Evolutionary conservation across 2,329 filamentous ascomycete genomes (phyloP), one percentile per base, ranked within the genome.

Genomic region (Aquanectria penicillioides): DNA sequence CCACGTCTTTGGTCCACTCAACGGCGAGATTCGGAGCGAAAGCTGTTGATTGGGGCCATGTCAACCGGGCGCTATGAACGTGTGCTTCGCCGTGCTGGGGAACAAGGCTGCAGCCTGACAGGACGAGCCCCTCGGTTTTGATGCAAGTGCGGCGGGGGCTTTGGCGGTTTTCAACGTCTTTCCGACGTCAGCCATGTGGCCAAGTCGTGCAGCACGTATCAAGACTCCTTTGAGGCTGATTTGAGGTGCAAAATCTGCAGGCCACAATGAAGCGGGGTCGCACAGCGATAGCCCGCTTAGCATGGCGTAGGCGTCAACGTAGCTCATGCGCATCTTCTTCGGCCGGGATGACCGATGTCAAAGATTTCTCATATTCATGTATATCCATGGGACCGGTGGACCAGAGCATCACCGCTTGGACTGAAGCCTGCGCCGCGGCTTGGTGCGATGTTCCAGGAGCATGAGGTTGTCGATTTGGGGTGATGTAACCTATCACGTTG

Each of bases 401-500:
- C 89, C 94, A 97, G 3, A 97, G 74, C 69, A 93, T 79, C 40
- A 95, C 74, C 1, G 92, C 93, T 71, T 97, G 92, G 15, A 97
- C 79, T 55, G 78, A 70, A 23, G 83, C 75, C 50, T 62, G 61
- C 13, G 64, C 57, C 44, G 56, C 44, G 57, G 60, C 50, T 59
- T 26, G 53, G 13, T 51, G 40, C 20, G 59, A 43, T 20, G 33
- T 48, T 43, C 61, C 55, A 41, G 56, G 38, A 18, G 48, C 37
- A 41, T 47, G 49, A 17, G 43, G 29, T 38, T 50, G 37, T 10
- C 63, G 60, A 50, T 63, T 66, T n/a, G 65, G 55, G 17, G 80
- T 82, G 51, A 94, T 80, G 73, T 96, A 96, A 6, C 94, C 94
- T 64, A 97, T 86, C 4, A 97, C 83, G 72, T 97, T 97, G 46